Evolutionary conservation across 1,284 basidiomycete species (phyloP), one percentile per base, ranked within the genome.

Genomic region (Papiliotrema nemorosa): DNA sequence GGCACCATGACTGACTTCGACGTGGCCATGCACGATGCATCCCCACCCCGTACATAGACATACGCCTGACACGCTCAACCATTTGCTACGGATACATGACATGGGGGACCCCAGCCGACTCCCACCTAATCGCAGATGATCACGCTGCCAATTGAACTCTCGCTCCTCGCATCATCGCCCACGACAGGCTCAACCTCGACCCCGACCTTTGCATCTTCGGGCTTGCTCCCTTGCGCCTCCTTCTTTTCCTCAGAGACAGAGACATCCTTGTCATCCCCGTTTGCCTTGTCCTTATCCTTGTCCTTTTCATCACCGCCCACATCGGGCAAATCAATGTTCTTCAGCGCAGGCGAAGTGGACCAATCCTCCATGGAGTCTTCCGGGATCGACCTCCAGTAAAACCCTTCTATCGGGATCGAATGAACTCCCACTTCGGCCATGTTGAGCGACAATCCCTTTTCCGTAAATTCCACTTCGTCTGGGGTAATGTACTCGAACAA

Each of bases 371-470:
- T 14, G 22, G 18, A 16, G 22, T 21, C 29, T 9, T 13, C 22
- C 29, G 33, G 29, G 22, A 9, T 12, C 26, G 20, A 18, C 25
- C 44, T 27, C 50, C 50, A 51, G 26, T n/a, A 21, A 20, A 40
- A 46, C 21, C 37, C 50, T 16, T 40, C 38, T 7, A 52, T 45
- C n/a, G 26, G 18, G 14, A 25, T 22, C 22, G 48, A 16, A 52
- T 34, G 21, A 49, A 38, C 25, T 39, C 31, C 31, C 9, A 26
- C 39, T 13, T 38, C 24, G 22, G 51, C 31, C 38, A 39, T 25
- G 29, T 45, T 27, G n/a, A 46, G 39, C 14, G 26, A 21, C 24
- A 55, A 20, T n/a, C 49, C 53, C 2, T 35, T 25, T 12, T 18
- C 9, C 2, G 39, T 29, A 20, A 39, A 50, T 16, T 33, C 18